Evolutionary conservation across 257 asterid genomes (phyloP).

Genomic region (Petunia secreta): DNA sequence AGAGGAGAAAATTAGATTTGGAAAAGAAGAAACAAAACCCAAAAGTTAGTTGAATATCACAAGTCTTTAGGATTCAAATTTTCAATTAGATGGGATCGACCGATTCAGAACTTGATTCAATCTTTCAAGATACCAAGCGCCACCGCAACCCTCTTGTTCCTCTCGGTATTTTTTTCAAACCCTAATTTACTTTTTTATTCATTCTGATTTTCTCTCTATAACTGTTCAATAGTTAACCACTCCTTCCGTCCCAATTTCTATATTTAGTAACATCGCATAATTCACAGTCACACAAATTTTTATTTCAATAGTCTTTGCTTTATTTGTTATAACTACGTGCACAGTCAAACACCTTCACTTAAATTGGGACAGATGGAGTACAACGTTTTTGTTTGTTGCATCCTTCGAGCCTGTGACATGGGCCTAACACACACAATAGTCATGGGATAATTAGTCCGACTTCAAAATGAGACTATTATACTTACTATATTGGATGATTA

Average conservation of each 20-base stretch:
- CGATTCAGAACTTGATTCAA: conserved; percentile 63
- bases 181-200: background rate
- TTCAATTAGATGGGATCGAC: conserved; percentile 63
- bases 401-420: no score
- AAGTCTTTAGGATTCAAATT: background rate
- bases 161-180: conserved; percentile 47
- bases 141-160: conserved; percentile 83
- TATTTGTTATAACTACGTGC: no score
- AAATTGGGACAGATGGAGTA: no score
- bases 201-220: background rate
- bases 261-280: no score
- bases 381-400: no score
- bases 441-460: background rate
- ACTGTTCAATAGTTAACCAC: background rate
- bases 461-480: background rate
- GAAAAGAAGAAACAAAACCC: background rate
- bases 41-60: background rate
- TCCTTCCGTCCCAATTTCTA: background rate
- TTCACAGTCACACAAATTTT: no score
- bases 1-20: background rate
- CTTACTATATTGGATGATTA: background rate
- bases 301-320: no score
- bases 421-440: background rate
- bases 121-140: conserved; percentile 70
- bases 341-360: no score